A percentile compares a stretch with the other conserved stretches of the same genome.
phyloP scores from a whole-genome alignment of 495 filamentous ascomycete species.

The Talaromyces thailandensis region DNA sequence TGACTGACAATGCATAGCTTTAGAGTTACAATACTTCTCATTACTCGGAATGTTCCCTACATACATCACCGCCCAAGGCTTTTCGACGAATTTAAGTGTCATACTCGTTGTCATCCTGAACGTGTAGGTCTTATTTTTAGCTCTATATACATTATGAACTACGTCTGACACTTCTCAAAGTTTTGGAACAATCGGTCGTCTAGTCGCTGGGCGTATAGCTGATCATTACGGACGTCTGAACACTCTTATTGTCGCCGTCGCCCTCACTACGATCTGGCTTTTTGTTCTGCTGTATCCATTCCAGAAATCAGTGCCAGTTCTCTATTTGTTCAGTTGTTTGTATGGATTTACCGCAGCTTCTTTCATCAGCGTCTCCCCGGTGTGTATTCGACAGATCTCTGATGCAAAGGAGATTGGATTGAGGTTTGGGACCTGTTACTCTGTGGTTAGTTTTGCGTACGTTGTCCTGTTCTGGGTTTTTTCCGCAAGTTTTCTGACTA shows the following conservation, averaged over 20 bases:
- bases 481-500: background rate
- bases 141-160: background rate
- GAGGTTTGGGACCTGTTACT: conserved; percentile 59
- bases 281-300: conserved; percentile 53
- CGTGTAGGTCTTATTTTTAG: conserved; percentile 13
- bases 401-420: conserved; percentile 54
- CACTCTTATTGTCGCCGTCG: conserved; percentile 27
- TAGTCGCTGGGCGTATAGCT: conserved; percentile 58
- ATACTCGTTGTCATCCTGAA: conserved; percentile 26
- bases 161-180: conserved; percentile 4
- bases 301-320: conserved; percentile 34
- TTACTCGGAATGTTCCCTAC: conserved; percentile 42
- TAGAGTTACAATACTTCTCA: conserved; percentile 45
- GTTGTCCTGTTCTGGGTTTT: conserved; percentile 3
- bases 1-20: conserved; percentile 10
- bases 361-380: conserved; percentile 53
- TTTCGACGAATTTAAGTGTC: conserved; percentile 23
- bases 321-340: conserved; percentile 48
- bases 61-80: conserved; percentile 34
- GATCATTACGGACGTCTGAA: conserved; percentile 69
- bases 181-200: conserved; percentile 45
- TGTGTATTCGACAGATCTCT: conserved; percentile 54
- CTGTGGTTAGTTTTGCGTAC: conserved; percentile 52
- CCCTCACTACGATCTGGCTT: conserved; percentile 37
- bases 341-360: conserved; percentile 56